Base-by-base conservation (phyloP, 306 rosid genomes). In the Senna siamea region DNA sequence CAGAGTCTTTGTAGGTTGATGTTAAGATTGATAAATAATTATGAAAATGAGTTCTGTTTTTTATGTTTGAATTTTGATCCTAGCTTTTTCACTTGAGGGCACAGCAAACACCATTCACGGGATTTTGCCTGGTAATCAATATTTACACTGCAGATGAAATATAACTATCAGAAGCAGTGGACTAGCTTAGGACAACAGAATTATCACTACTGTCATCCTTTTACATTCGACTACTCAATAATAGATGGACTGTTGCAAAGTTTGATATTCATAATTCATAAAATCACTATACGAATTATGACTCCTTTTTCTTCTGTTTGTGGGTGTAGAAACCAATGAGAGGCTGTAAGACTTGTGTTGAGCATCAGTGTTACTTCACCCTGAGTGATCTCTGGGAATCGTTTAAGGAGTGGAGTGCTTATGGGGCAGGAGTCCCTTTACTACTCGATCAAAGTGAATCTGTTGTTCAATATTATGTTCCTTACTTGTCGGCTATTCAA, bases 351-450 rank as follows among this genome's bases (percentile, higher is more conserved):
- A 84, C 93, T 55, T 87, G 97, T 82, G 81, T 85, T 57, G 98
- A 88, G 80, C 91, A 80, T 76, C 97, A 83, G 74, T 81, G 92
- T 69, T 91, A 83, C 78, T 93, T 93, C 66, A 35, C 82, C 26
- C 75, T 93, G 74, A 78, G 79, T 82, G 92, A 93, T 85, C 94
- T 91, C 56, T 91, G 97, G 96, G 97, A 93, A 70, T 86, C 98
- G 9, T 89, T 91, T 54, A 85, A 81, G 89, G 98, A 93, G 81
- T 88, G 96, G 97, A 93, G 97, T 78, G 93, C 84, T 10, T 93
- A 93, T 70, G 98, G 97, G 55, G 92, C 89, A n/a, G 98, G 96
- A 79, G 97, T 93, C 5, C 98, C 96, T 55, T 80, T 89, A 77
- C 43, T 91, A 51, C 97, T 91, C 58, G 85, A 85, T 75, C 85